These are phyloP conservation scores for Mucor irregularis DNA, from an alignment of 371 early-diverging fungal genomes.

Conservation along the genomic window DNA sequence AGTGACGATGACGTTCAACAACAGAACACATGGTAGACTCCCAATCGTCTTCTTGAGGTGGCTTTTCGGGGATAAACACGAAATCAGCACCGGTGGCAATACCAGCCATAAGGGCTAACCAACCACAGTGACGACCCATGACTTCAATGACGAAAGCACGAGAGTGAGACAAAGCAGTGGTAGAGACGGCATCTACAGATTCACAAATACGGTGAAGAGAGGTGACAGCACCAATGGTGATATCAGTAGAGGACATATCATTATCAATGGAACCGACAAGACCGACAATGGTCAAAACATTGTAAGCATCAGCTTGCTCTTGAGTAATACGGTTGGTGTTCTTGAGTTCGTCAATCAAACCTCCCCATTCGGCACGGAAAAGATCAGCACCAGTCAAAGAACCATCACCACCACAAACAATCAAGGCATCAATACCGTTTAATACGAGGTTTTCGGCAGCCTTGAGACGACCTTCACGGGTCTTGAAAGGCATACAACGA, in stretches of 20 bases:
- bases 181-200: constrained; percentile 90
- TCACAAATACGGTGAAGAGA: constrained; percentile 98
- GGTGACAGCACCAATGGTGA: constrained; percentile 97
- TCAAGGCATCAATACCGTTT: constrained; percentile 92
- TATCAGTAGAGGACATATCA: constrained; percentile 96
- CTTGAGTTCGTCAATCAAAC: constrained; percentile 78
- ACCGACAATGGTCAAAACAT: constrained; percentile 90
- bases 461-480: constrained; percentile 84
- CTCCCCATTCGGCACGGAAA: constrained; percentile 92
- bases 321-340: constrained; percentile 51
- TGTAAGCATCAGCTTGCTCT: constrained; percentile 60
- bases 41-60: constrained; percentile 88
- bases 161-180: constrained; percentile 96
- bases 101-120: constrained; percentile 97
- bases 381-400: constrained; percentile 96
- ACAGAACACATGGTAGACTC: constrained; percentile 79
- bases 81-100: constrained; percentile 90
- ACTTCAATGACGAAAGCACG: constrained; percentile 99
- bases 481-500: constrained; percentile 87
- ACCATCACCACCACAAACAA: constrained; percentile 99
- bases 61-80: constrained; percentile 97
- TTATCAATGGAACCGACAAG: constrained; percentile 97
- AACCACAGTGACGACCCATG: constrained; percentile 99
- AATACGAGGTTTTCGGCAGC: constrained; percentile 89
- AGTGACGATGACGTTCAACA: constrained; percentile 71